Evolutionary conservation across 2,329 filamentous ascomycete species (phyloP).

Genomic region (Cercospora citrullina): DNA sequence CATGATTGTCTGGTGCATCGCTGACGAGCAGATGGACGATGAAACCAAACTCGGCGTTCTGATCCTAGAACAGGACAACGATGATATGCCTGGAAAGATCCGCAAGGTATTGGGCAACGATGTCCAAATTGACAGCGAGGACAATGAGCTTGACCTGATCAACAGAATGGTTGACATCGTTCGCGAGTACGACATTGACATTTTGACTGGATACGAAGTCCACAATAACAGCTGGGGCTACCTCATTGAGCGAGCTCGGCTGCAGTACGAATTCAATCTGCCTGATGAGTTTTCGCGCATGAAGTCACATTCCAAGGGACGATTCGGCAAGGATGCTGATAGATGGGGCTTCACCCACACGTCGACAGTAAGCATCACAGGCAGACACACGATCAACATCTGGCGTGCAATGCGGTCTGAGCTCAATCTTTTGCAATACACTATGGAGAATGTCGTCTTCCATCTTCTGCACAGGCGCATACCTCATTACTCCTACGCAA

Average conservation of each 20-base stretch:
- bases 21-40: slow-evolving; percentile 65
- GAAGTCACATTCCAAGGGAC: slow-evolving; percentile 77
- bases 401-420: slow-evolving; percentile 96
- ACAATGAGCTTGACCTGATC: slow-evolving; percentile 79
- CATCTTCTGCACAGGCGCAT: slow-evolving; percentile 84
- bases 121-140: slow-evolving; percentile 70
- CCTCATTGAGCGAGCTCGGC: slow-evolving; percentile 80
- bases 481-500: slow-evolving; percentile 79
- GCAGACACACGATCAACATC: slow-evolving; percentile 93
- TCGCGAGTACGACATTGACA: slow-evolving; percentile 79
- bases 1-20: slow-evolving; percentile 84
- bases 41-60: slow-evolving; percentile 69
- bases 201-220: slow-evolving; percentile 92
- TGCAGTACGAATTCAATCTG: slow-evolving; percentile 86
- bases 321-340: slow-evolving; percentile 82
- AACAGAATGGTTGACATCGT: slow-evolving; percentile 86
- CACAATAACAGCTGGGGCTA: slow-evolving; percentile 95
- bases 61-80: slow-evolving; percentile 56
- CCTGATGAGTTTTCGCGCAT: slow-evolving; percentile 90
- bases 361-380: slow-evolving; percentile 88
- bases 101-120: slow-evolving; percentile 55
- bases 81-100: slow-evolving; percentile 60
- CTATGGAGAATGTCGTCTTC: slow-evolving; percentile 92
- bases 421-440: slow-evolving; percentile 88
- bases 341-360: slow-evolving; percentile 93